Evolutionary conservation across 179 eudicot species (phyloP).

Genomic region (Vitellaria paradoxa): DNA sequence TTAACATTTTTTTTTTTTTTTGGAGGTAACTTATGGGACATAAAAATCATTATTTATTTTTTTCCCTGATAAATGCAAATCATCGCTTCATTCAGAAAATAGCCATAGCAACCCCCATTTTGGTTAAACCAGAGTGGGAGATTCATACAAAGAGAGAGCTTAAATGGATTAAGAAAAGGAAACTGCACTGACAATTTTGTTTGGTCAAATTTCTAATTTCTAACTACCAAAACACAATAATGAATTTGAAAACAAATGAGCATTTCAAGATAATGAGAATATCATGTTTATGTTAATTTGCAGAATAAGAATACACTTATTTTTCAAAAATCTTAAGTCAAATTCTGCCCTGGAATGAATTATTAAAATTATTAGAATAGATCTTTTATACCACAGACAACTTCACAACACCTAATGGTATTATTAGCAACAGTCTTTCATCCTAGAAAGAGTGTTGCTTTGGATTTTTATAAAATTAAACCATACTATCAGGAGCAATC

Average conservation of each 20-base stretch:
- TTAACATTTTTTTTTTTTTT: background rate
- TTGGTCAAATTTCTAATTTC: background rate
- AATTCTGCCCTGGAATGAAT: background rate
- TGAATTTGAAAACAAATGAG: background rate
- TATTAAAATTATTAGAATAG: background rate
- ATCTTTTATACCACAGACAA: background rate
- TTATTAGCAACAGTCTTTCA: background rate
- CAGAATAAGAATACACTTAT: background rate
- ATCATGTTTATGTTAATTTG: background rate
- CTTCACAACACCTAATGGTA: background rate
- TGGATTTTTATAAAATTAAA: background rate
- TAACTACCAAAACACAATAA: background rate
- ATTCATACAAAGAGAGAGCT: background rate
- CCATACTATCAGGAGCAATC: background rate
- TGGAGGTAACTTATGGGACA: background rate
- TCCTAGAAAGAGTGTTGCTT: background rate
- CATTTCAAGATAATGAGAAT: background rate
- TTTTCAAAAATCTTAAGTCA: background rate
- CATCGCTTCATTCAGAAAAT: background rate
- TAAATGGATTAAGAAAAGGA: background rate
- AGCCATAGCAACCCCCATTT: background rate
- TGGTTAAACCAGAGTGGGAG: background rate
- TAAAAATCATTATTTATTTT: background rate
- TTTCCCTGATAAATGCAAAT: no score
- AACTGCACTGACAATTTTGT: background rate